Base-by-base conservation (phyloP, 2,329 filamentous ascomycete genomes). In the Colletotrichum navitas region DNA sequence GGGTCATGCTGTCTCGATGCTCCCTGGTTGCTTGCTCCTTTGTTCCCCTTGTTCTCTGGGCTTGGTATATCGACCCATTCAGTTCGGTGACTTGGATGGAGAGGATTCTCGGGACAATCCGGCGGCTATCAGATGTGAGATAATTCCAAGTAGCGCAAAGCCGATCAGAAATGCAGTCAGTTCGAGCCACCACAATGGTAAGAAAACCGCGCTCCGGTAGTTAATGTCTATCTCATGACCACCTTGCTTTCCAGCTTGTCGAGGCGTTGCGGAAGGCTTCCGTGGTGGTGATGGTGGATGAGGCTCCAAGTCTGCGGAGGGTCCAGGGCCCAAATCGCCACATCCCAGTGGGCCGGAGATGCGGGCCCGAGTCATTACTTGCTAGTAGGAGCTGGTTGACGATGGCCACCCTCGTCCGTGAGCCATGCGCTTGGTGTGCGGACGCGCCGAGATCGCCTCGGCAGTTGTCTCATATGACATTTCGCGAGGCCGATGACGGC, bases 371-470 rank as follows among this genome's bases (percentile, higher is more conserved):
- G 68, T 68, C 68, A 68, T 47, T 60, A 41, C 34, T n/a, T 63
- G 29, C 36, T 55, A 21, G 26, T 47, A 32, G 36, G 52, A 43
- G 65, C 59, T 36, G 32, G 47, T 21, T 6, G 18, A 43, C 24
- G 24, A 26, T 43, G 34, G 34, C 34, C 52, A 51, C 49, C 51
- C 62, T 29, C 62, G 36, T 56, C 51, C 26, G 41, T 49, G 21
- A 29, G 45, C 18, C 24, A n/a, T 54, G 47, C 34, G 34, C 47
- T 24, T 32, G 32, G 45, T 39, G 29, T 43, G 41, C 18, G 58
- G 59, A 68, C 65, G 68, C 68, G 52, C 68, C 68, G 68, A 71
- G 59, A 71, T 68, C 65, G 68, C 68, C 65, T 71, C 65, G 65
- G 58, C 45, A 55, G 58, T 52, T 71, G 64, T 21, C 59, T 71